Evolutionary conservation across 2,329 filamentous ascomycete genomes (phyloP), one percentile per base, ranked within the genome.

Genomic region (Uncinocarpus reesii): DNA sequence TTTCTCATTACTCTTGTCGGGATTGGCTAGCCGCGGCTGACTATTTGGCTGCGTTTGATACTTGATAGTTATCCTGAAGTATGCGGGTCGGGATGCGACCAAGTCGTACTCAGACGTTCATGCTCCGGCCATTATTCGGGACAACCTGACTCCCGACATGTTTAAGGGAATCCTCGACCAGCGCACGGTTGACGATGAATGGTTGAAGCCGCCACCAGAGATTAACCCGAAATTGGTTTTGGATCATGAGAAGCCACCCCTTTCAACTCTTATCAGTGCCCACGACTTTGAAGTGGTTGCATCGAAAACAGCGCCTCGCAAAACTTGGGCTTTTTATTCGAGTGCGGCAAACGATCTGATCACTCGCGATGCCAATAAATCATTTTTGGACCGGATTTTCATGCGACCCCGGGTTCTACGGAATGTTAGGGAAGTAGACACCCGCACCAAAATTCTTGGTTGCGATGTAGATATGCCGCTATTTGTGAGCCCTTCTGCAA

Each of bases 281-380:
- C 69, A 79, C 52, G 80, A 84, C 63, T 83, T 83, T 57, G 73
- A 78, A 44, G 50, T 65, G 8, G 77, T 74, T 0, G 80, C 80
- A 3, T 70, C 72, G 13, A 66, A 67, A 21, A 74, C 72, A 4
- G 70, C 81, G 41, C 71, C 71, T 7, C 71, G 74, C 18, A 84
- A 84, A 57, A 76, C 80, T n/a, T 83, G 78, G 78, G 81, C 80
- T 0, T 84, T 83, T 57, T 77, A 80, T 58, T 81, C 78, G 16
- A 81, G 78, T 7, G 81, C 80, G 1, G 77, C 80, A 8, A 83
- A 79, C 4, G 81, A 72, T 73, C 56, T 75, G 3, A 77, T 81
- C 31, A 76, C 80, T 41, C 70, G 72, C 2, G 62, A 70, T 20
- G 68, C 69, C 42, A 84, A 84, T 60, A 70, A 66, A 20, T 67